Base-by-base conservation (phyloP, 208 protist species). In the Wallacemonas sp. region DNA sequence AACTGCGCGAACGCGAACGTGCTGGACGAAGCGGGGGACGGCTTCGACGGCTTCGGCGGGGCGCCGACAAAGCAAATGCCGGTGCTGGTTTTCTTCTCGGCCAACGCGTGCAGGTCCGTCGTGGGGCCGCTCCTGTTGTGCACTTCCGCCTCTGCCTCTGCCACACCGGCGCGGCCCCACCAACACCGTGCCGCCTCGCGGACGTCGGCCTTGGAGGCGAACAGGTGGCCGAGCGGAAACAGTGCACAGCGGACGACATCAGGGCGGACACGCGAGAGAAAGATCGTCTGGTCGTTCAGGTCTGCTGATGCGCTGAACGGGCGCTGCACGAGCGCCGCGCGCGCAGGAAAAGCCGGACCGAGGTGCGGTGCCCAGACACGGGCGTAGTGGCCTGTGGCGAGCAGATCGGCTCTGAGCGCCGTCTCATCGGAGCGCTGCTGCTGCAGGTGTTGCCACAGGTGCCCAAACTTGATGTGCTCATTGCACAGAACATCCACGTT, bases 401-500 rank as follows among this genome's bases (percentile, higher is more conserved):
- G 38, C 32, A 79, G 52, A 1, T 67, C 64, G 18, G 71, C 66
- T 22, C 32, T 20, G 12, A 50, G 26, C 22, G 29, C 23, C 22
- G 65, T 36, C 22, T 29, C 39, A 1, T 28, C 52, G 33, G 2
- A 45, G 57, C 41, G 52, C 36, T 29, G 12, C 5, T 68, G 49
- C 25, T 33, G 36, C 29, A 89, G 66, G 1, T 42, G 52, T 23
- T 76, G 26, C 33, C 78, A 67, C 25, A 85, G 61, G 16, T 69
- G 82, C 18, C 85, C 72, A 70, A 93, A 93, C 52, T 95, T 95
- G 38, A 95, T 79, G 23, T 82, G 57, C 5, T 62, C 46, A 61
- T 95, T 93, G 74, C 89, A 95, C 42, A 95, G 74, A 8, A 95
- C 74, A 48, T 95, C 89, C 46, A 93, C 82, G 70, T 95, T 95